Evolutionary conservation across 23 red algal species (phyloP).

Genomic region (Gracilaria domingensis): DNA sequence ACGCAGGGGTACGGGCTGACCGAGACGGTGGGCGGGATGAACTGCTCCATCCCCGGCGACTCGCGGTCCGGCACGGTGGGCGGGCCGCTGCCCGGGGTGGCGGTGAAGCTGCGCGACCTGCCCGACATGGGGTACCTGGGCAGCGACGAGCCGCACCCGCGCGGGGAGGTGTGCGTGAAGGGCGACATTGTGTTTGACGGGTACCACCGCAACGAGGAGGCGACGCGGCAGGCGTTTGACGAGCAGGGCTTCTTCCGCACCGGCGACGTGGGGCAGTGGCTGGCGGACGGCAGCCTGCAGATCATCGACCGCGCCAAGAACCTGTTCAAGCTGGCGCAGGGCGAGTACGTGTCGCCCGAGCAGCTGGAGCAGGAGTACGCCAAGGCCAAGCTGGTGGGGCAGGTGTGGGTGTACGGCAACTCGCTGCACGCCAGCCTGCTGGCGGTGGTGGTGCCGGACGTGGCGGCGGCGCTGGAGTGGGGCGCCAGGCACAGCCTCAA

Average conservation of each 20-base stretch:
- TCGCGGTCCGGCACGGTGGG: conserved; percentile 68
- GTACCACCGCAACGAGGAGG: conserved; percentile 93
- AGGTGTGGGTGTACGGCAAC: conserved; percentile 96
- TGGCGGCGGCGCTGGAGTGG: conserved; percentile 70
- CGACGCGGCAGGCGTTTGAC: conserved; percentile 82
- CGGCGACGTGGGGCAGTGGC: conserved; percentile 86
- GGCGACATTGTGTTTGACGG: conserved; percentile 76
- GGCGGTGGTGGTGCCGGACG: conserved; percentile 89
- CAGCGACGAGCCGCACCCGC: conserved; percentile 80
- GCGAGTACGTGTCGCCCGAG: conserved; percentile 95
- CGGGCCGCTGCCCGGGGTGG: conserved; percentile 78
- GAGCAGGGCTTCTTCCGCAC: conserved; percentile 89
- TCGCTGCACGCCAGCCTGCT: conserved; percentile 73
- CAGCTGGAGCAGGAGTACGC: conserved; percentile 84
- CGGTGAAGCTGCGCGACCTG: conserved; percentile 92
- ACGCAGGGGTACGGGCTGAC: conserved; percentile 97
- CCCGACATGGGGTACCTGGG: conserved; percentile 92
- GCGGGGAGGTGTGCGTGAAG: conserved; percentile 88
- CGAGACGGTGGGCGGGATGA: conserved; percentile 90
- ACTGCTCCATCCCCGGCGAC: conserved; percentile 71
- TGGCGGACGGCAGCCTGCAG: conserved; percentile 76
- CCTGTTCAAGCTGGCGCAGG: conserved; percentile 96
- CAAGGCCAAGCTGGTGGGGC: conserved; percentile 86
- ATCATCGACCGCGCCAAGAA: conserved; percentile 99
- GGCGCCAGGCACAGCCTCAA: conserved; percentile 52